These are phyloP conservation scores for Xanthoconium purpureum DNA, from an alignment of 768 basidiomycete genomes.

Conservation along the genomic window DNA sequence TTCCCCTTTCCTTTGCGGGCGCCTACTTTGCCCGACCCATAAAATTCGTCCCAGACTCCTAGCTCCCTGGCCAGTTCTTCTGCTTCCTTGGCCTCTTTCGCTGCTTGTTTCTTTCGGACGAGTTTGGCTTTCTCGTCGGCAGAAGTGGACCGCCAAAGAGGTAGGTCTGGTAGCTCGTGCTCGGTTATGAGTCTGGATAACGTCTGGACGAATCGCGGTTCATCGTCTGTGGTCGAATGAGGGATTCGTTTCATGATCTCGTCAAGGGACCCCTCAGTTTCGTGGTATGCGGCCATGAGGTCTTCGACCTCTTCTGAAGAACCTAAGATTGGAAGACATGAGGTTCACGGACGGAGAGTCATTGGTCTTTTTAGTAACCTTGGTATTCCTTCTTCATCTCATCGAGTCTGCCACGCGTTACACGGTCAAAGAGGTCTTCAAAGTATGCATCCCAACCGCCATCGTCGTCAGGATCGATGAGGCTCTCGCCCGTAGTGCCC, in stretches of 20 bases:
- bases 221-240: constrained; percentile 81
- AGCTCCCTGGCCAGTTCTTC: constrained; percentile 81
- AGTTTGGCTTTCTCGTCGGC: constrained; percentile 80
- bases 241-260: constrained; percentile 84
- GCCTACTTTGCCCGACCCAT: constrained; percentile 69
- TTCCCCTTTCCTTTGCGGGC: constrained; percentile 56
- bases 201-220: constrained; percentile 71
- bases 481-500: constrained; percentile 80
- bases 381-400: constrained; percentile 95
- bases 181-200: constrained; percentile 66
- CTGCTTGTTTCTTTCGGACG: constrained; percentile 66
- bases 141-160: constrained; percentile 65
- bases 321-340: constrained; percentile 42
- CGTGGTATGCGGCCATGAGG: constrained; percentile 67
- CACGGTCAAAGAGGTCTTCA: constrained; percentile 80
- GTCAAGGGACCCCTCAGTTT: constrained; percentile 70
- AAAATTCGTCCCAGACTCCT: constrained; percentile 94
- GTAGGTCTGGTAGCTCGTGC: constrained; percentile 52
- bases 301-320: constrained; percentile 84
- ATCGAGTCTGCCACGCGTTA: constrained; percentile 82
- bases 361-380: constrained; percentile 40
- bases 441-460: constrained; percentile 95
- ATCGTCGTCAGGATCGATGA: constrained; percentile 68
- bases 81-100: constrained; percentile 82
- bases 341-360: neutral